Evolutionary conservation across 345 rosid species (phyloP).

Genomic region (Turnera subulata): DNA sequence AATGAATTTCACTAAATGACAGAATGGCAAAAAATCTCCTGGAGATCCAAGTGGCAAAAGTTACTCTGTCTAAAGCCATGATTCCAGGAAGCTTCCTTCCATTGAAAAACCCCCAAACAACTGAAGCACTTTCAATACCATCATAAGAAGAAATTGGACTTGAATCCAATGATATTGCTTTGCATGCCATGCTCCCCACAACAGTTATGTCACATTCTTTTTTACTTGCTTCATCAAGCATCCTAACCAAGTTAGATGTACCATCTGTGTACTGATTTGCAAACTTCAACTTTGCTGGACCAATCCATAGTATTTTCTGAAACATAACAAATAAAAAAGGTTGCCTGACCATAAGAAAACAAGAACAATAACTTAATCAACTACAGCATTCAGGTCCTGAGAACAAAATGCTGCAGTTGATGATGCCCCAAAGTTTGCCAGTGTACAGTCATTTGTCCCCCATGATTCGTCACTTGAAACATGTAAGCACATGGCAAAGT

Average conservation of each 20-base stretch:
- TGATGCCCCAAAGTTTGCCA: too few species aligned
- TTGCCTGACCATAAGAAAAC: slow-evolving; percentile 7
- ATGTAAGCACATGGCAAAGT: too few species aligned
- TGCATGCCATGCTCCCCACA: slow-evolving; percentile 45
- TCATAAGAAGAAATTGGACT: slow-evolving; percentile 19
- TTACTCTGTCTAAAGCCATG: slow-evolving; percentile 61
- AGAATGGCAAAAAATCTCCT: background rate
- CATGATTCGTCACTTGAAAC: too few species aligned
- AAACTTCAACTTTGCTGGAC: slow-evolving; percentile 47
- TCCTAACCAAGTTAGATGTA: slow-evolving; percentile 35
- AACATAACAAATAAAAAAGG: slow-evolving; percentile 4
- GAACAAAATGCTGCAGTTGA: too few species aligned
- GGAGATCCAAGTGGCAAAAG: background rate
- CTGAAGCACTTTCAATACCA: slow-evolving; percentile 43
- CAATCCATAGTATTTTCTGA: slow-evolving; percentile 62
- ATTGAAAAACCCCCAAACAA: slow-evolving; percentile 61
- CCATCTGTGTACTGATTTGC: slow-evolving; percentile 29
- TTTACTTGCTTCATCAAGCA: slow-evolving; percentile 32
- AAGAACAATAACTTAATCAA: slow-evolving; percentile 1
- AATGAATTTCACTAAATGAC: slow-evolving; percentile 1
- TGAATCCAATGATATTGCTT: slow-evolving; percentile 30
- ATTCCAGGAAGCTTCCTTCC: slow-evolving; percentile 60
- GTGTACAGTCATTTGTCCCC: too few species aligned
- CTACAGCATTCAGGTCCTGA: too few species aligned
- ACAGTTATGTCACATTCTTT: slow-evolving; percentile 39